Base-by-base conservation (phyloP, 257 asterid genomes). In the Nicotiana undulata region DNA sequence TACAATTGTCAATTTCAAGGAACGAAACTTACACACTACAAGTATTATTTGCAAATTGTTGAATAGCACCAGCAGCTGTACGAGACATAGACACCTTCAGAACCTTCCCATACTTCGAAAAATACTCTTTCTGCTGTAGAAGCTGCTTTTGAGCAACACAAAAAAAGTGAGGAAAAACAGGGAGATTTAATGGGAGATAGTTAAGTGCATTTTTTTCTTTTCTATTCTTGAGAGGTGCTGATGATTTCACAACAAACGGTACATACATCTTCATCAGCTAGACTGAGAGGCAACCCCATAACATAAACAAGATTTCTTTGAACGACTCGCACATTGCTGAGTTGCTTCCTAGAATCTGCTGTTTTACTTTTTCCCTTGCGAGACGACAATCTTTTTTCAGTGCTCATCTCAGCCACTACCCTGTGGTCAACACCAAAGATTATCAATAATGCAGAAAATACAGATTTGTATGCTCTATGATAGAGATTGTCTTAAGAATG, bases 251-350 rank as follows among this genome's bases (percentile, higher is more conserved):
- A 12, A 70, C 58, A 44, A 70, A 79, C 59, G 22, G 34, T 70
- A 83, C 85, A 76, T 85, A 95, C 99, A 77, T 95, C 98, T 84
- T 93, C 99, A 76, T 93, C 98, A 55, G 99, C 97, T 81, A 90
- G 84, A 89, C 87, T 85, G 84, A 92, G 93, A 28, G 98, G 99
- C 89, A 95, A 85, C 76, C 99, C 98, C 84, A 95, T 93, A 85
- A 95, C 94, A 86, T 95, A 95, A 44, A 92, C 99, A 56, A 95
- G 97, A 83, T 93, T 95, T 87, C 94, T 87, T 85, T 93, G 99
- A 77, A 95, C 86, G 78, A 95, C 99, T 34, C 99, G 97, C 64
- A 91, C 97, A 86, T 90, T 93, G 77, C 89, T 86, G 80, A 93
- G 97, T 75, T 95, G 97, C 91, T 95, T 93, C 87, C 97, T 89